Evolutionary conservation across 2,329 filamentous ascomycete genomes (phyloP), one percentile per base, ranked within the genome.

Genomic region (Hypomyces rosellus): DNA sequence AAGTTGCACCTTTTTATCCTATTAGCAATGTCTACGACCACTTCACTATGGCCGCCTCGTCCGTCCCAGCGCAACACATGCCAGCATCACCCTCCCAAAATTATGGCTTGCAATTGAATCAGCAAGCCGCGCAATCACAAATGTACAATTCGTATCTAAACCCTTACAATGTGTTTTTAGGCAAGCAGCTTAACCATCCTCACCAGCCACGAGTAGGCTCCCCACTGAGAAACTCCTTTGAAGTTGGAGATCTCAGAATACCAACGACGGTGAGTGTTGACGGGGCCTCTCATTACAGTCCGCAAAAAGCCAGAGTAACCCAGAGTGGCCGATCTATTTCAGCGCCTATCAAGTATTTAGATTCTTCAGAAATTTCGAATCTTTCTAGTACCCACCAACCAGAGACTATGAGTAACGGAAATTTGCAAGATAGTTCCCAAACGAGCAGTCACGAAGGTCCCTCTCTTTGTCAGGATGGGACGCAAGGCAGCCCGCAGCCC

Each of bases 171-270:
- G 48, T 57, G 13, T 52, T 60, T 38, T 45, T 56, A 20, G 47
- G 46, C 20, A 56, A 49, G 40, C 51, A 51, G 7, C 49, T 37
- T 12, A 48, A 47, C 9, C 43, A 50, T 14, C 30, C 42, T 4
- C 51, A 65, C n/a, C 55, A 49, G 16, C 63, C 63, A 9, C 57
- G 52, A 1, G 52, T 65, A 8, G 53, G 60, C 22, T 69, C 65
- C 7, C 63, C 63, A 12, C 51, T 67, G 2, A 58, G 49, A 41
- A 52, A 58, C 22, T 57, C 52, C 3, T 52, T 62, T 25, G 40
- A 45, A n/a, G 48, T 51, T n/a, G 43, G 15, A 16, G 12, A n/a
- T 11, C 6, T 14, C n/a, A 15, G 7, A 34, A 45, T 18, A 11
- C n/a, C 43, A 15, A 18, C 14, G 15, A 22, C 30, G 15, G 34